Percentiles rank a stretch among this genome's conserved stretches.
Evolutionary conservation across 257 asterid species (phyloP).

Genomic region (Penstemon newberryi): DNA sequence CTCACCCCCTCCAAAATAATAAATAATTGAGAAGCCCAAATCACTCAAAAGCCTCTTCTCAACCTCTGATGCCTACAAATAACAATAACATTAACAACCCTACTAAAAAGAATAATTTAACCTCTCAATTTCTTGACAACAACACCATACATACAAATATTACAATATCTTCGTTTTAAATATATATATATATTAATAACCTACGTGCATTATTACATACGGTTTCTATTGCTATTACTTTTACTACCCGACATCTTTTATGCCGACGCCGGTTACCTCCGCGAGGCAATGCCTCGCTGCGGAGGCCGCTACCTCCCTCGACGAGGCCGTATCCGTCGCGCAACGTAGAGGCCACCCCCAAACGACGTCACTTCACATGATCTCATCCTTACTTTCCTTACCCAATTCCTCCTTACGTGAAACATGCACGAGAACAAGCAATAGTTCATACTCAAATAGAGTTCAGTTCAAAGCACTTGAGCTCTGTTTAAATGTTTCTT

Average conservation of each 20-base stretch:
- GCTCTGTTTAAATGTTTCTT: constrained; percentile 64
- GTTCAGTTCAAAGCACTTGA: constrained; percentile 88
- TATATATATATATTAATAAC: neutral
- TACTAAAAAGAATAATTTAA: neutral
- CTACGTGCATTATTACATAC: no score
- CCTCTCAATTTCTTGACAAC: constrained; percentile 13
- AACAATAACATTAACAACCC: neutral
- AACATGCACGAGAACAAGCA: constrained; percentile 68
- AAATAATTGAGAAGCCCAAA: constrained; percentile 35
- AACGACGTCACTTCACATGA: constrained; percentile 88
- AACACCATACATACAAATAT: constrained; percentile 22
- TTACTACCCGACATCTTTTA: constrained; percentile 13
- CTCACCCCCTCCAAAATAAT: neutral
- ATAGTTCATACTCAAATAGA: constrained; percentile 61
- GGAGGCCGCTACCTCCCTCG: constrained; percentile 66
- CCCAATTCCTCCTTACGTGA: constrained; percentile 78
- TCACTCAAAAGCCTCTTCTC: constrained; percentile 42
- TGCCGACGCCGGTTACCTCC: constrained; percentile 87
- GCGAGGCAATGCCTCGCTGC: constrained; percentile 87
- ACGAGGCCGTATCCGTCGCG: constrained; percentile 85
- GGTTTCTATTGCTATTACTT: no score
- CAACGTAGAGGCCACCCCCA: constrained; percentile 88
- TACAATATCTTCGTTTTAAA: neutral
- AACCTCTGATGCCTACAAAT: constrained; percentile 27
- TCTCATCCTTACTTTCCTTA: constrained; percentile 67